These are phyloP conservation scores for Kwoniella heveanensis DNA, from an alignment of 768 basidiomycete genomes.

Conservation along the genomic window DNA sequence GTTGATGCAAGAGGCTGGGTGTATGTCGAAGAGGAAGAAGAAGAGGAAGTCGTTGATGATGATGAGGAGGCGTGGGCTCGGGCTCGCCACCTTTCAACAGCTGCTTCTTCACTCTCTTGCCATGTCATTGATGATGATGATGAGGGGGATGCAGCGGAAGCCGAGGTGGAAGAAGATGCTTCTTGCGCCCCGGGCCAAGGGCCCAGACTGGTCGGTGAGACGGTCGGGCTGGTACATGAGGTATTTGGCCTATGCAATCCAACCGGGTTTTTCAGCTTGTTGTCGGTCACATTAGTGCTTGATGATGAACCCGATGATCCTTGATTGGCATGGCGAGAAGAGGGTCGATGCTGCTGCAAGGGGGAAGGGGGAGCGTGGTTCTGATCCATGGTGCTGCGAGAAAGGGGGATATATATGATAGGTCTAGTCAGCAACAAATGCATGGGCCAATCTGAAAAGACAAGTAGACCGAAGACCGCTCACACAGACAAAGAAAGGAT, in stretches of 20 bases:
- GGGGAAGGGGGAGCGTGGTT: conserved; percentile 40
- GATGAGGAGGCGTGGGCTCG: conserved; percentile 9
- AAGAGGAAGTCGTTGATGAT: background rate
- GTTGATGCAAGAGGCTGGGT: conserved; percentile 30
- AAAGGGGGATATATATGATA: background rate
- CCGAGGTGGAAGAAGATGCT: conserved; percentile 13
- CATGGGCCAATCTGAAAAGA: background rate
- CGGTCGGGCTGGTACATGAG: conserved; percentile 24
- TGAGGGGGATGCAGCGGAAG: background rate
- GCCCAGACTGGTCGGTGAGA: conserved; percentile 18
- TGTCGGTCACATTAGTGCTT: conserved; percentile 9
- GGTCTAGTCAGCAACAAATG: background rate
- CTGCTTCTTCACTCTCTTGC: conserved; percentile 23
- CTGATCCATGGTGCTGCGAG: conserved; percentile 34
- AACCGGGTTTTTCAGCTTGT: conserved; percentile 26
- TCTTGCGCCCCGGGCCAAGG: conserved; percentile 25
- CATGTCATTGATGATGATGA: conserved; percentile 13
- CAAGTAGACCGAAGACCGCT: conserved; percentile 6
- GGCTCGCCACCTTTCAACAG: conserved; percentile 15
- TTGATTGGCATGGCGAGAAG: conserved; percentile 24
- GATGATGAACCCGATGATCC: conserved; percentile 1
- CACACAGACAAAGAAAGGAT: conserved; percentile 19
- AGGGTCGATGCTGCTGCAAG: conserved; percentile 32
- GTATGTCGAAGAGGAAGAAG: conserved; percentile 1
- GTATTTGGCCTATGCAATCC: conserved; percentile 17